Conservation (phyloP, 2,329 filamentous ascomycete genomes). For the Nannizzia gypsea region DNA sequence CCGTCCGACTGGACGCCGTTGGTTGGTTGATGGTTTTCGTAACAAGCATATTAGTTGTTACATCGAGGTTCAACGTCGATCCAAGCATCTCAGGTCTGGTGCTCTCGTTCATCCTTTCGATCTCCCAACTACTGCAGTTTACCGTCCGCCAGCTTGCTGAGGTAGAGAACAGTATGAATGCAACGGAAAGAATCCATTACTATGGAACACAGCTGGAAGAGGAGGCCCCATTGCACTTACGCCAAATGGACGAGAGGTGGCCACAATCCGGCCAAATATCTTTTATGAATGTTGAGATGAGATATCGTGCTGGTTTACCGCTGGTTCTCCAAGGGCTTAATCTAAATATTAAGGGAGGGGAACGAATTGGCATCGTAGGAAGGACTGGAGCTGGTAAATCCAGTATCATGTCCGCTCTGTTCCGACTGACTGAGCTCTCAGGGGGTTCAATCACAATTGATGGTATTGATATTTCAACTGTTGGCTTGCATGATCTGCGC, state of each 20-base stretch:
- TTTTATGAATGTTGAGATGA: constrained; percentile 66
- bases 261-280: constrained; percentile 73
- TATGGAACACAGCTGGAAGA: constrained; percentile 80
- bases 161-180: constrained; percentile 97
- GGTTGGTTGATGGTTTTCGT: constrained; percentile 77
- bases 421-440: constrained; percentile 33
- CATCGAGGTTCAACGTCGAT: constrained; percentile 71
- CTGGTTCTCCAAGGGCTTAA: constrained; percentile 59
- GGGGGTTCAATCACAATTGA: constrained; percentile 33
- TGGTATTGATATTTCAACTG: constrained; percentile 31
- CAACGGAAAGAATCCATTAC: constrained; percentile 81
- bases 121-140: constrained; percentile 93
- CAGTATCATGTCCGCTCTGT: constrained; percentile 36
- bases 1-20: constrained; percentile 70
- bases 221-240: constrained; percentile 70
- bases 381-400: constrained; percentile 37
- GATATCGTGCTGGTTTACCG: constrained; percentile 60
- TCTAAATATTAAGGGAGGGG: constrained; percentile 34
- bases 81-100: constrained; percentile 81
- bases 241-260: constrained; percentile 62
- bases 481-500: constrained; percentile 33
- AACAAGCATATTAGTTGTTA: constrained; percentile 81
- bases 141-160: constrained; percentile 87
- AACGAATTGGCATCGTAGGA: constrained; percentile 39
- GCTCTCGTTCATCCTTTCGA: constrained; percentile 81